Percentiles rank a stretch among this genome's conserved stretches.
Conservation (phyloP, 352 stramenopile species). For the Globisporangium abappressorium region DNA sequence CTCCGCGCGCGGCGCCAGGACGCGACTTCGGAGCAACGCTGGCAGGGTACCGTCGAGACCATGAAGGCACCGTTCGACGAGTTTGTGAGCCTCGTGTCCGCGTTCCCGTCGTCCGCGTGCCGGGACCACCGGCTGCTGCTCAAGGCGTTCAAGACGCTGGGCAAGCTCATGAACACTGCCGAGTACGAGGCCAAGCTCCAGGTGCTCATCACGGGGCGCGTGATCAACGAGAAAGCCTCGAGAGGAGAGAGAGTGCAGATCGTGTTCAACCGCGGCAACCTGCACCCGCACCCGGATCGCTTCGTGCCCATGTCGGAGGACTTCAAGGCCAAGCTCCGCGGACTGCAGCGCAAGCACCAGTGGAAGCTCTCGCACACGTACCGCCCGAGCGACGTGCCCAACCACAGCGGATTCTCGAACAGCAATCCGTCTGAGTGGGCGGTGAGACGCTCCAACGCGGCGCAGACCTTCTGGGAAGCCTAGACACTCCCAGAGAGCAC, state of each 20-base stretch:
- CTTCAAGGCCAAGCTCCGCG: constrained; percentile 36
- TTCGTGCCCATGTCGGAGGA: constrained; percentile 35
- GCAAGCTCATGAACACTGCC: constrained; percentile 18
- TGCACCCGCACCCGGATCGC: constrained; percentile 46
- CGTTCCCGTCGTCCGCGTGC: constrained; percentile 21
- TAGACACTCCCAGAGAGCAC: not conserved
- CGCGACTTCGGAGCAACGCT: constrained; percentile 33
- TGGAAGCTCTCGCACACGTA: constrained; percentile 47
- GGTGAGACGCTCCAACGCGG: constrained; percentile 16
- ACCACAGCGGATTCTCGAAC: constrained; percentile 41
- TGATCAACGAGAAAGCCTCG: constrained; percentile 7
- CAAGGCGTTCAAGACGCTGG: constrained; percentile 37
- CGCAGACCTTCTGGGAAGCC: constrained; percentile 7
- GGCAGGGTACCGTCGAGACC: constrained; percentile 32
- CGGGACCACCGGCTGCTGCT: constrained; percentile 51
- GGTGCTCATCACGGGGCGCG: constrained; percentile 47
- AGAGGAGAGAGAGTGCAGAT: constrained; percentile 23
- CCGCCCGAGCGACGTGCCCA: constrained; percentile 30
- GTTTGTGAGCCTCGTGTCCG: constrained; percentile 26
- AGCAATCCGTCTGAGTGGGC: constrained; percentile 40
- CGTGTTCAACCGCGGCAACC: constrained; percentile 65
- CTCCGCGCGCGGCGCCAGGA: constrained; percentile 38
- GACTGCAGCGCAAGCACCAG: constrained; percentile 23
- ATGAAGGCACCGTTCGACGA: constrained; percentile 25
- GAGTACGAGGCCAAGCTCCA: constrained; percentile 54